Percentiles rank a stretch among this genome's conserved stretches.
Evolutionary conservation across 148 eudicot genomes (phyloP).

Genomic region (Diospyros lotus): DNA sequence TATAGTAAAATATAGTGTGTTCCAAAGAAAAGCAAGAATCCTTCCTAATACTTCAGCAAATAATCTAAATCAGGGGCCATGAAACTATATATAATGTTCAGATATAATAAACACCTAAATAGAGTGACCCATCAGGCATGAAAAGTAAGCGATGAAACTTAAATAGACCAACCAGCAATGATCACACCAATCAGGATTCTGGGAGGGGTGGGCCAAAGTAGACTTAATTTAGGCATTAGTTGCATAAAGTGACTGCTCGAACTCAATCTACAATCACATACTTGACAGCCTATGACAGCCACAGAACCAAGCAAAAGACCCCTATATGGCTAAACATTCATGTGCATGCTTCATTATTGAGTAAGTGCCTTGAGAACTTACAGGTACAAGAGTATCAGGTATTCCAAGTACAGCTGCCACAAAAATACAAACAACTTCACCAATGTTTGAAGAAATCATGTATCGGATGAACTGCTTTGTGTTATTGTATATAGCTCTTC

Average conservation of each 20-base stretch:
- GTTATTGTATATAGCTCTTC: constrained; percentile 98
- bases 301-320: constrained; percentile 3
- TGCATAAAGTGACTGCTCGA: constrained; percentile 5
- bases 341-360: background rate
- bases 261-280: background rate
- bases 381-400: constrained; percentile 98
- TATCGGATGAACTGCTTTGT: constrained; percentile 99
- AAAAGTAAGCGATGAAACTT: too few species aligned
- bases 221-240: background rate
- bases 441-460: constrained; percentile 99
- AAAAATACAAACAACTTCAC: constrained; percentile 99
- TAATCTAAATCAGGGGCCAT: background rate
- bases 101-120: too few species aligned
- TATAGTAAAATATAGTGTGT: background rate
- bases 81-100: background rate
- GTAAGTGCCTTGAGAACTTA: constrained; percentile 31
- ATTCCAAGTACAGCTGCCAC: constrained; percentile 99
- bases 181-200: background rate
- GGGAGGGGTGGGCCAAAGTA: background rate
- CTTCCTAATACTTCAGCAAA: background rate
- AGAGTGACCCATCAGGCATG: too few species aligned
- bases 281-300: background rate
- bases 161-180: too few species aligned
- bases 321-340: background rate
- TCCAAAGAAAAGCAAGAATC: constrained; percentile 2